Evolutionary conservation across 2,329 filamentous ascomycete genomes (phyloP).

Genomic region (Paecilomyces dactylethromorphus): DNA sequence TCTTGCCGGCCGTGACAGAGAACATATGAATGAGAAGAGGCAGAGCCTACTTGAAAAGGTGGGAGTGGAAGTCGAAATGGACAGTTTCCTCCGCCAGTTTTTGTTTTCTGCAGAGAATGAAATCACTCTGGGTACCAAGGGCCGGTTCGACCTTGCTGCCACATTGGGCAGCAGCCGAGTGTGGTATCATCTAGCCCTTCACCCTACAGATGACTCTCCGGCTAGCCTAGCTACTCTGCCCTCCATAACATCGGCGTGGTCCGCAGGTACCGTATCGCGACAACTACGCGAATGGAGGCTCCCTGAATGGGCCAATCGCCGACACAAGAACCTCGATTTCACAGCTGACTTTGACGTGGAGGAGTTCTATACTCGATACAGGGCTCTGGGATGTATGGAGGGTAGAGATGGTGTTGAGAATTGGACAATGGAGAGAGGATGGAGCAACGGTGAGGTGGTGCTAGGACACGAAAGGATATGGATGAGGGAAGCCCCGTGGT

Average conservation of each 20-base stretch:
- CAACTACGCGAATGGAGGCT: constrained; percentile 91
- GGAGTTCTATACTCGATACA: constrained; percentile 81
- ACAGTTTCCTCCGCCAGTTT: constrained; percentile 73
- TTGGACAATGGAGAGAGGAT: constrained; percentile 90
- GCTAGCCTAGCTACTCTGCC: constrained; percentile 65
- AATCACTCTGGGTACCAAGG: constrained; percentile 69
- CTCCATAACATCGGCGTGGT: constrained; percentile 78
- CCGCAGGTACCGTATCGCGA: constrained; percentile 82
- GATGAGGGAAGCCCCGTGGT: constrained; percentile 93
- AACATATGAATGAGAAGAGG: constrained; percentile 72
- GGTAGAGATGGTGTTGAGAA: constrained; percentile 89
- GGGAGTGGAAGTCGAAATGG: constrained; percentile 71
- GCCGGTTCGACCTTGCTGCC: constrained; percentile 69
- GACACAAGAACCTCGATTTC: constrained; percentile 87
- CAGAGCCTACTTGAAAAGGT: constrained; percentile 82
- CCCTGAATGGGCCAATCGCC: constrained; percentile 91
- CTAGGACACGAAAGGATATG: constrained; percentile 87
- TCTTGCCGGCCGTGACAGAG: constrained; percentile 62
- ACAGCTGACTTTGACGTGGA: constrained; percentile 94
- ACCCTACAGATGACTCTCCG: constrained; percentile 83
- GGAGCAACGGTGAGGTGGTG: constrained; percentile 96
- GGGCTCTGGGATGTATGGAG: constrained; percentile 75
- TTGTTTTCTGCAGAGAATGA: constrained; percentile 71
- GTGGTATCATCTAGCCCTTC: constrained; percentile 90
- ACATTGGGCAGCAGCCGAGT: constrained; percentile 77